These are phyloP conservation scores for Pelargonium citronellum DNA, from an alignment of 441 rosid species.

Conservation along the genomic window DNA sequence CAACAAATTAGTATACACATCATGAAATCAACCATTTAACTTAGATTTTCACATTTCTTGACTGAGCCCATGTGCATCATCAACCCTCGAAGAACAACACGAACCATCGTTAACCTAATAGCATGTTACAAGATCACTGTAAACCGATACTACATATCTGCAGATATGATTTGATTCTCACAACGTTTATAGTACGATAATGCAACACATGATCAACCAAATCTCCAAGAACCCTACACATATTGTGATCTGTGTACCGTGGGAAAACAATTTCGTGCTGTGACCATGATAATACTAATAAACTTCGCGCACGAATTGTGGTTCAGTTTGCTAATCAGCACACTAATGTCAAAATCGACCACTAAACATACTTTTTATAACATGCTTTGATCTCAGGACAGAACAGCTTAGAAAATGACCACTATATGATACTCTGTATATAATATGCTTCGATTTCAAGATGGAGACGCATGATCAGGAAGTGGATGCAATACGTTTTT, in stretches of 20 bases:
- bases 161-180: neutral
- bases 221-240: neutral
- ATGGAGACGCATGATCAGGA: neutral
- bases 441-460: neutral
- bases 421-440: no score
- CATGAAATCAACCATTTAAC: no score
- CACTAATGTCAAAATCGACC: no score
- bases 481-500: neutral
- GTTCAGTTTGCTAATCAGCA: neutral
- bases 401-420: no score
- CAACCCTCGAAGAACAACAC: neutral
- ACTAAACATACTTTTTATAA: no score
- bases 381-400: no score
- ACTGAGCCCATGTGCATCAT: neutral
- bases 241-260: no score
- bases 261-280: neutral
- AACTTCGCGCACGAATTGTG: no score
- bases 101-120: neutral
- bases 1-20: no score
- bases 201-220: neutral
- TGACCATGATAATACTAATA: neutral
- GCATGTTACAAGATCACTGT: neutral
- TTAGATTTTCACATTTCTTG: neutral
- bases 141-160: neutral
- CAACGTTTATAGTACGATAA: neutral